These are phyloP conservation scores for Lachnellula arida DNA, from an alignment of 2,329 filamentous ascomycete genomes.

Conservation along the genomic window DNA sequence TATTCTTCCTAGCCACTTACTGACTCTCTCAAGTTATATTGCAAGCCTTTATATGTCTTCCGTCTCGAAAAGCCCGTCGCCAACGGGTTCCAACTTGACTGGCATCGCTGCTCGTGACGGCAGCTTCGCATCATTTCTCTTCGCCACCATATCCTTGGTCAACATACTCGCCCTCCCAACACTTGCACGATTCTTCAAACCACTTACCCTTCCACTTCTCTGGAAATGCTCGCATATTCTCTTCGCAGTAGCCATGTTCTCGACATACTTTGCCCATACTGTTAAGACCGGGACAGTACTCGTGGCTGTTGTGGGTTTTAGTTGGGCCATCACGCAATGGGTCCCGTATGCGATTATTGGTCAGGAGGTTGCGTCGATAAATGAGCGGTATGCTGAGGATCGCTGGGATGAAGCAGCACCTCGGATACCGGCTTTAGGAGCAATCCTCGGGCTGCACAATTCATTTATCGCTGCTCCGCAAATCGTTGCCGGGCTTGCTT, in stretches of 20 bases:
- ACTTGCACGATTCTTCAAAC: not conserved
- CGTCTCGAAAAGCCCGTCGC: not conserved
- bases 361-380: slow-evolving; percentile 19
- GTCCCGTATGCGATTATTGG: slow-evolving; percentile 30
- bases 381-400: not conserved
- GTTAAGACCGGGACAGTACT: not conserved
- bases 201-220: slow-evolving; percentile 12
- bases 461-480: slow-evolving; percentile 3
- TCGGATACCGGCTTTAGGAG: not conserved
- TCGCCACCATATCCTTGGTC: not conserved
- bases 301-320: slow-evolving; percentile 17
- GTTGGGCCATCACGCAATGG: slow-evolving; percentile 31
- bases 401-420: not conserved
- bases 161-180: not conserved
- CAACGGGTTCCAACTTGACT: not conserved
- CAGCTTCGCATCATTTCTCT: not conserved
- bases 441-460: slow-evolving; percentile 2
- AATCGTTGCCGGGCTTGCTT: not conserved
- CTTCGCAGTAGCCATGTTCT: not conserved
- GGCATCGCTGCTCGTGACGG: not conserved
- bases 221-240: slow-evolving; percentile 16
- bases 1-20: not conserved
- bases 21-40: slow-evolving; percentile 7
- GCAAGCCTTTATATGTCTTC: slow-evolving; percentile 5
- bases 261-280: slow-evolving; percentile 2